These are phyloP conservation scores for Trifolium dubium DNA, from an alignment of 306 rosid species.

Conservation along the genomic window DNA sequence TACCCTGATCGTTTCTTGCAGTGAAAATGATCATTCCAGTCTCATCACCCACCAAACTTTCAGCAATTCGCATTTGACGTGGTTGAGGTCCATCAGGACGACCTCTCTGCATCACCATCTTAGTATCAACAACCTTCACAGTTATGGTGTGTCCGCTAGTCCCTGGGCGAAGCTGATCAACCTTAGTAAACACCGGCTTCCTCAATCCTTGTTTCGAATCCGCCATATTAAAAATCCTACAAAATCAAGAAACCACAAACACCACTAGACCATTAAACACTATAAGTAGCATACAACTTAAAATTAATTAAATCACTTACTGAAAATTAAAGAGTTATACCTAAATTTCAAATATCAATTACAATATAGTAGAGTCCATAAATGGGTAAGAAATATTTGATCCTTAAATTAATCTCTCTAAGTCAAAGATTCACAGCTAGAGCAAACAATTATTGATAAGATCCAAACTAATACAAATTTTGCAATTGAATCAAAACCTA, in stretches of 20 bases:
- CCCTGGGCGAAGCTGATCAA: constrained; percentile 85
- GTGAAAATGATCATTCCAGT: constrained; percentile 89
- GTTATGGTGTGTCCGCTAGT: constrained; percentile 80
- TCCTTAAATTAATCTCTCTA: not conserved
- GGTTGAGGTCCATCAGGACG: constrained; percentile 90
- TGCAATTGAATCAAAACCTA: not conserved
- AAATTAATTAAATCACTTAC: not conserved
- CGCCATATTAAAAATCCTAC: constrained; percentile 65
- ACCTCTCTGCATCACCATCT: constrained; percentile 85
- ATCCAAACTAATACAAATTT: constrained; percentile 3
- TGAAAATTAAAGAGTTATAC: not conserved
- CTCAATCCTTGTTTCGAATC: constrained; percentile 83
- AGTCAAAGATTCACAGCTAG: constrained; percentile 17
- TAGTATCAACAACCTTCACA: constrained; percentile 75
- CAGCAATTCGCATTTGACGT: constrained; percentile 97
- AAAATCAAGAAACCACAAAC: constrained; percentile 1
- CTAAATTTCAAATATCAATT: not conserved
- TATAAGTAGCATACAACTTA: not conserved
- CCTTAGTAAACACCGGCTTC: constrained; percentile 92
- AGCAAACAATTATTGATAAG: not conserved
- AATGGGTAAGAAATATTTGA: not conserved
- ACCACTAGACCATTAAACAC: not conserved
- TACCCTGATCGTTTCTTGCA: constrained; percentile 97
- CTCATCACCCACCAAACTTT: constrained; percentile 92
- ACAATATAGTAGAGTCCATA: not conserved